A percentile compares a stretch with the other conserved stretches of the same genome.
These are phyloP conservation scores for Trichocomaceae sp. DNA, from an alignment of 2,329 filamentous ascomycete genomes.

Conservation along the genomic window DNA sequence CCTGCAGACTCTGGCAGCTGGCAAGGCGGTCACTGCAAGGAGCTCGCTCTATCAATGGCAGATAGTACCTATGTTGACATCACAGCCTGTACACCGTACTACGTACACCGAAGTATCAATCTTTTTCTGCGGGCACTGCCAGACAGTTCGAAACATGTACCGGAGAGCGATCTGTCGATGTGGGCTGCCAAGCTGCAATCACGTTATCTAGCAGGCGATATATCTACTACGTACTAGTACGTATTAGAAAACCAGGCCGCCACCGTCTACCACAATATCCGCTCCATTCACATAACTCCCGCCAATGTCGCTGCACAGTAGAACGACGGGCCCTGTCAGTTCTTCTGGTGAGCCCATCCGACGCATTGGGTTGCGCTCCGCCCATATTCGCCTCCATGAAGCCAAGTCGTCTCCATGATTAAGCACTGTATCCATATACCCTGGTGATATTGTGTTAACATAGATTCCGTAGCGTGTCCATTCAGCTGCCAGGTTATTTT, in stretches of 20 bases:
- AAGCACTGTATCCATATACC: conserved; percentile 71
- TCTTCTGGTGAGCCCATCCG: conserved; percentile 60
- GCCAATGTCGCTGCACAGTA: conserved; percentile 52
- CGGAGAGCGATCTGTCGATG: too few species aligned
- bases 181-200: neutral
- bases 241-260: conserved; percentile 13
- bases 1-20: neutral
- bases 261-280: conserved; percentile 58
- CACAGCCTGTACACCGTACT: neutral
- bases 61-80: too few species aligned
- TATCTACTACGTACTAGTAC: neutral
- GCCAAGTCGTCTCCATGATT: conserved; percentile 59
- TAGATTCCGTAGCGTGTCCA: conserved; percentile 66
- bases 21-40: neutral
- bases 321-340: conserved; percentile 55
- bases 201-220: neutral
- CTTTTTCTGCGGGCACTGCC: neutral
- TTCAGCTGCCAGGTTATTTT: conserved; percentile 62
- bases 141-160: too few species aligned
- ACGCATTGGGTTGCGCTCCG: conserved; percentile 54
- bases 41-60: neutral
- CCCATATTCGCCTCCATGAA: conserved; percentile 51
- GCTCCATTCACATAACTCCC: conserved; percentile 63
- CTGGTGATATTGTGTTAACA: conserved; percentile 64
- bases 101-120: neutral